Conservation (phyloP, 2,329 filamentous ascomycete species). For the Ophiostoma sp. region DNA sequence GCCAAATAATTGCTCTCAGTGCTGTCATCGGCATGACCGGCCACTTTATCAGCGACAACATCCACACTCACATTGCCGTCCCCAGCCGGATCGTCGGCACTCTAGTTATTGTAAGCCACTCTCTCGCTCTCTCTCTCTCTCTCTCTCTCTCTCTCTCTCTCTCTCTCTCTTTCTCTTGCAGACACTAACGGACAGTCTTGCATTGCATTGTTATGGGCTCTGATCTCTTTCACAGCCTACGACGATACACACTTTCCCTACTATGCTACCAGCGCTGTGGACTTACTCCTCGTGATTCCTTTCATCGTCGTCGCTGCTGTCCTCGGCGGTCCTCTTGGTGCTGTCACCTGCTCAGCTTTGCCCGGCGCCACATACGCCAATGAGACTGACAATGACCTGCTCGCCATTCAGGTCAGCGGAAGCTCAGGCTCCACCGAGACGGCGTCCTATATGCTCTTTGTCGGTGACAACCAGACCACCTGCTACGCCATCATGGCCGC, state of each 20-base stretch:
- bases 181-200: constrained; percentile 54
- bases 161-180: background rate
- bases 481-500: constrained; percentile 82
- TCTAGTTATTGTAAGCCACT: constrained; percentile 61
- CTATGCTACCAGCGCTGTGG: constrained; percentile 60
- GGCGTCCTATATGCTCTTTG: constrained; percentile 44
- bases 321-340: constrained; percentile 73
- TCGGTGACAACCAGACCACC: constrained; percentile 51
- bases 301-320: constrained; percentile 71
- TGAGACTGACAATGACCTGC: constrained; percentile 42
- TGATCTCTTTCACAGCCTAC: constrained; percentile 45
- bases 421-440: constrained; percentile 20
- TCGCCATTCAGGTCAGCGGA: constrained; percentile 36
- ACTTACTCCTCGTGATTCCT: constrained; percentile 66
- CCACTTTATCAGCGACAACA: constrained; percentile 76
- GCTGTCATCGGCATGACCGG: constrained; percentile 72
- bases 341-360: constrained; percentile 62
- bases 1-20: constrained; percentile 67
- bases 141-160: background rate
- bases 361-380: constrained; percentile 37
- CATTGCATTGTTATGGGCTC: constrained; percentile 72
- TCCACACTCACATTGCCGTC: constrained; percentile 57
- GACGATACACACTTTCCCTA: constrained; percentile 68
- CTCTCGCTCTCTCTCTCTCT: background rate
- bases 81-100: constrained; percentile 72